Evolutionary conservation across 495 filamentous ascomycete species (phyloP).

Genomic region (Ascodesmis nigricans): DNA sequence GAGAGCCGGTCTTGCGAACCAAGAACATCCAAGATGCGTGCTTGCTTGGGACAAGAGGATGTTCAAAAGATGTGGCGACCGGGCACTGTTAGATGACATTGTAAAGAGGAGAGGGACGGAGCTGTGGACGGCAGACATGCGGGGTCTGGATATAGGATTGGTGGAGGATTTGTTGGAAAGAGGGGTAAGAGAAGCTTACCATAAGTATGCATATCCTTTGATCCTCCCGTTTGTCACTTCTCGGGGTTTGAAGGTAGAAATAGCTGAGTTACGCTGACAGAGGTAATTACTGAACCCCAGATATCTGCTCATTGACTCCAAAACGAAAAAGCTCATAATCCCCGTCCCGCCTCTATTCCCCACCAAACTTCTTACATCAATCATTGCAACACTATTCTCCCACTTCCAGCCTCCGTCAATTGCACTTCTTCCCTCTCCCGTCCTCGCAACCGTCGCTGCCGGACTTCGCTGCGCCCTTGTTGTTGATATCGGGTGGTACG

Average conservation of each 20-base stretch:
- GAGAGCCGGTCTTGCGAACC: conserved; percentile 67
- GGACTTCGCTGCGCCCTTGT: conserved; percentile 63
- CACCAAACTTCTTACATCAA: conserved; percentile 48
- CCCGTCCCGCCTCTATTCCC: conserved; percentile 59
- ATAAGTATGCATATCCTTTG: conserved; percentile 31
- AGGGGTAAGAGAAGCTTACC: conserved; percentile 61
- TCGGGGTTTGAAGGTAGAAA: neutral
- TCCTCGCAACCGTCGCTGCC: conserved; percentile 50
- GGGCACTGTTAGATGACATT: conserved; percentile 33
- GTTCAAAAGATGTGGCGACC: conserved; percentile 58
- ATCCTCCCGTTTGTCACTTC: conserved; percentile 1
- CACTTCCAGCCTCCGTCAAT: conserved; percentile 64
- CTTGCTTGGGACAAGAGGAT: conserved; percentile 40
- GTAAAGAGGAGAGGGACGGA: conserved; percentile 27
- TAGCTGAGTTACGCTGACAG: neutral
- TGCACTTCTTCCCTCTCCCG: conserved; percentile 51
- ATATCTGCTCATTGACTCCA: conserved; percentile 56
- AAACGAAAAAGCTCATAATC: conserved; percentile 46
- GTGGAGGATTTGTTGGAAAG: conserved; percentile 78
- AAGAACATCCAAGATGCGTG: conserved; percentile 47
- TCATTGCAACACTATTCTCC: conserved; percentile 54
- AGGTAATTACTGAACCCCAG: conserved; percentile 20
- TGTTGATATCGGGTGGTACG: conserved; percentile 78
- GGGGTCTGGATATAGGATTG: conserved; percentile 48
- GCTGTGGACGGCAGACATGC: conserved; percentile 58